These are phyloP conservation scores for Penicillium subrubescens DNA, from an alignment of 495 filamentous ascomycete genomes.

Conservation along the genomic window DNA sequence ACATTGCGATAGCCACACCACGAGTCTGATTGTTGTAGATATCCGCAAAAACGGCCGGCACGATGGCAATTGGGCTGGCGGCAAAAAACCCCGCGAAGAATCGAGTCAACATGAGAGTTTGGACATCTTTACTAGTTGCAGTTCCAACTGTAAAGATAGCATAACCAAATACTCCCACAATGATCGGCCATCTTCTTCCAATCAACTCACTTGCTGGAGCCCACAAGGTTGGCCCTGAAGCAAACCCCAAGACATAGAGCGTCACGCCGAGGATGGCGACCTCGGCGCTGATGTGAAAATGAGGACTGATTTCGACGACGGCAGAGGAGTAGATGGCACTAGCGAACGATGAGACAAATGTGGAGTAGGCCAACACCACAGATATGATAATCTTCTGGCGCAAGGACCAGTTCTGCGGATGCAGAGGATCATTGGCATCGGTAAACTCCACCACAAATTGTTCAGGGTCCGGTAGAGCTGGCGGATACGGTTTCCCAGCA, in stretches of 20 bases:
- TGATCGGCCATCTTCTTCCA: constrained; percentile 59
- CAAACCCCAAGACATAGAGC: constrained; percentile 58
- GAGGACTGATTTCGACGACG: constrained; percentile 33
- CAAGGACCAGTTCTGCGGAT: constrained; percentile 56
- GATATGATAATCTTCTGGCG: constrained; percentile 28
- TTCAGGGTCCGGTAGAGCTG: constrained; percentile 43
- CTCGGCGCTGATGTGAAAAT: constrained; percentile 52
- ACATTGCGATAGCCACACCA: constrained; percentile 52
- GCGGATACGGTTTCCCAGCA: constrained; percentile 47
- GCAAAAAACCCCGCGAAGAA: constrained; percentile 55
- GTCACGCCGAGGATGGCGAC: constrained; percentile 56
- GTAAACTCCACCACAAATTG: constrained; percentile 58
- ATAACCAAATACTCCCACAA: constrained; percentile 53
- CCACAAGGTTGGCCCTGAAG: constrained; percentile 56
- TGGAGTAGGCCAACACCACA: constrained; percentile 47
- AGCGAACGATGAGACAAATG: constrained; percentile 54
- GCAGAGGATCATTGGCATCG: constrained; percentile 50
- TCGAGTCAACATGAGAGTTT: constrained; percentile 53
- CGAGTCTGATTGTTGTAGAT: constrained; percentile 51
- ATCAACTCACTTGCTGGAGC: constrained; percentile 76
- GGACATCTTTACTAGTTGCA: constrained; percentile 59
- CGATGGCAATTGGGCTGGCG: constrained; percentile 49
- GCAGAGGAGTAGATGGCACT: constrained; percentile 58
- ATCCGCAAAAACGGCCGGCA: constrained; percentile 53
- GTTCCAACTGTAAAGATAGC: constrained; percentile 56